Conservation (phyloP, 371 early-diverging fungal species). For the Umbelopsis sp. region DNA sequence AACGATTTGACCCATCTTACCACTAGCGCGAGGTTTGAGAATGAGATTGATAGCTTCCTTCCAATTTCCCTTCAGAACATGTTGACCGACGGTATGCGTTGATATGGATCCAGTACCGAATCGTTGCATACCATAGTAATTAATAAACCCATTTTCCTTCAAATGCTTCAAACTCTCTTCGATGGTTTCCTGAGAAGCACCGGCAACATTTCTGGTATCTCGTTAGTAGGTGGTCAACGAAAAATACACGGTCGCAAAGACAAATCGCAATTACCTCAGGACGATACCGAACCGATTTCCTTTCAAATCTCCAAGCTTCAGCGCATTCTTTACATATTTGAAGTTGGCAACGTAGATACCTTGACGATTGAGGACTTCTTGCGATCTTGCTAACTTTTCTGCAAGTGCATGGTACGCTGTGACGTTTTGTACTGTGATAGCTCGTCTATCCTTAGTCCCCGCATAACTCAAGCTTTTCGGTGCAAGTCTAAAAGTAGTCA, state of each 20-base stretch:
- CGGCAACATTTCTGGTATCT: constrained; percentile 37
- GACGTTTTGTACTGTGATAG: constrained; percentile 91
- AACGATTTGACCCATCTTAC: constrained; percentile 31
- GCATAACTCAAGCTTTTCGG: constrained; percentile 80
- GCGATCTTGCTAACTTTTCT: constrained; percentile 58
- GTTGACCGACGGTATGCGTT: constrained; percentile 89
- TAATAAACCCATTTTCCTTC: constrained; percentile 83
- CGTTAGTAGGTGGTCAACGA: background rate
- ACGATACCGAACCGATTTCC: constrained; percentile 93
- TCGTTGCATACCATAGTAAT: constrained; percentile 99
- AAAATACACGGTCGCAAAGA: background rate
- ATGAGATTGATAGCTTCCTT: constrained; percentile 77
- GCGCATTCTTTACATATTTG: constrained; percentile 53
- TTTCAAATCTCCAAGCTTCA: constrained; percentile 81
- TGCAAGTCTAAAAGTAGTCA: constrained; percentile 35
- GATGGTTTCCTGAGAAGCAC: constrained; percentile 48
- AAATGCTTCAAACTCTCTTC: constrained; percentile 65
- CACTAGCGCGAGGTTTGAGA: constrained; percentile 75
- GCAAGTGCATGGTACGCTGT: constrained; percentile 71
- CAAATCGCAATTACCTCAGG: constrained; percentile 52
- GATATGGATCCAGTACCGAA: constrained; percentile 91
- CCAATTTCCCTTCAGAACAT: constrained; percentile 80
- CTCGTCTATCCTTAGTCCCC: constrained; percentile 99
- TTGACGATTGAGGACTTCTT: constrained; percentile 48
- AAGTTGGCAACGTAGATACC: constrained; percentile 81